phyloP scores from a whole-genome alignment of 495 filamentous ascomycete species.

The Podospora appendiculata region DNA sequence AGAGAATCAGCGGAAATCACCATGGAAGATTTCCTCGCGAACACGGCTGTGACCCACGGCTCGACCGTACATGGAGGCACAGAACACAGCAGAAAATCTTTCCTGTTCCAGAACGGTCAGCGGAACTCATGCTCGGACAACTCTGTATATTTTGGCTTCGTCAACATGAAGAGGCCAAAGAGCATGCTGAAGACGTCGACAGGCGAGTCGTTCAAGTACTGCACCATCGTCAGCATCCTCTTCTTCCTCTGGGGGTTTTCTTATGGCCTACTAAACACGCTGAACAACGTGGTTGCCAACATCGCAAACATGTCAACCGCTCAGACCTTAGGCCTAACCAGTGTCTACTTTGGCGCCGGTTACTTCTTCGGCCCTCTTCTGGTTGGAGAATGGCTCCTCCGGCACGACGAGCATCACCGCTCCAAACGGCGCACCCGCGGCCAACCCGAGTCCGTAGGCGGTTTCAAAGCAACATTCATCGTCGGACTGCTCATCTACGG shows the following conservation, averaged over 20 bases:
- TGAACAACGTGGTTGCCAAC: constrained; percentile 51
- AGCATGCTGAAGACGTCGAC: constrained; percentile 58
- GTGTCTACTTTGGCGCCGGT: constrained; percentile 39
- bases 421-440: constrained; percentile 1
- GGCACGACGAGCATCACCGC: constrained; percentile 44
- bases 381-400: constrained; percentile 57
- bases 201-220: constrained; percentile 41
- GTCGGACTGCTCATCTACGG: constrained; percentile 59
- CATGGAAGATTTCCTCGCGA: not conserved
- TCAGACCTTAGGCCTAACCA: constrained; percentile 29
- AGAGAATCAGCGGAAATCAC: not conserved
- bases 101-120: not conserved
- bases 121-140: not conserved
- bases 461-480: constrained; percentile 57
- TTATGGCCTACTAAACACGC: constrained; percentile 61
- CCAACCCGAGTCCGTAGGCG: constrained; percentile 24
- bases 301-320: constrained; percentile 28
- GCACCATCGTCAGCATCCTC: constrained; percentile 60
- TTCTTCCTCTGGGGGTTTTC: constrained; percentile 88
- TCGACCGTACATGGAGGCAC: not conserved
- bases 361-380: constrained; percentile 61
- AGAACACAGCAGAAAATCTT: not conserved
- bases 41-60: not conserved
- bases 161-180: constrained; percentile 69
- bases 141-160: constrained; percentile 65